A percentile compares a stretch with the other conserved stretches of the same genome.
phyloP scores from a whole-genome alignment of 805 yeast genomes.

The Vanderwaltozyma yarrowii region DNA sequence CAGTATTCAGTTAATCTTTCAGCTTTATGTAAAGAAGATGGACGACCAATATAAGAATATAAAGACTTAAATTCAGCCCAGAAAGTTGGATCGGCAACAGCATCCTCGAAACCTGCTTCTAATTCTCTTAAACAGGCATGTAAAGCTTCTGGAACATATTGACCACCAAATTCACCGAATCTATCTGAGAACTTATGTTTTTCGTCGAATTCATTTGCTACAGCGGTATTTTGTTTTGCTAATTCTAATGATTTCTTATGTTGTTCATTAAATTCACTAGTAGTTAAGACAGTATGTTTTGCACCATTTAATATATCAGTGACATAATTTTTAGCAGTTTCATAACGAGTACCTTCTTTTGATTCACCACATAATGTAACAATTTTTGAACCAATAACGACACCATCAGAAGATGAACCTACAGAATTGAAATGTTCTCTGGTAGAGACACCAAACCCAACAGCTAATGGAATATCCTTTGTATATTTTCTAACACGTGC shows the following conservation, averaged over 20 bases:
- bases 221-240: conserved; percentile 13
- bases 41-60: conserved; percentile 93
- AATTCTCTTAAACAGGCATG: conserved; percentile 85
- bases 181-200: conserved; percentile 59
- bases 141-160: conserved; percentile 94
- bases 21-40: conserved; percentile 85
- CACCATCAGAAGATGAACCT: conserved; percentile 83
- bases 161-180: conserved; percentile 97
- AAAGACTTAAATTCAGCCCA: conserved; percentile 86
- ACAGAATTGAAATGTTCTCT: conserved; percentile 81
- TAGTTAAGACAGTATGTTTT: conserved; percentile 25
- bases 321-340: conserved; percentile 57
- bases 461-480: conserved; percentile 78
- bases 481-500: conserved; percentile 65
- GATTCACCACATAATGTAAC: conserved; percentile 62
- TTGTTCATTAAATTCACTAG: conserved; percentile 31
- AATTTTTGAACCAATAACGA: conserved; percentile 87
- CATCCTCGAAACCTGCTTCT: conserved; percentile 78
- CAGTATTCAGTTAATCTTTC: conserved; percentile 80
- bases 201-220: conserved; percentile 38
- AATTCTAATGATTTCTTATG: conserved; percentile 21
- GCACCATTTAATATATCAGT: conserved; percentile 57
- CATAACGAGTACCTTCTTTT: conserved; percentile 46
- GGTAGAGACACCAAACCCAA: conserved; percentile 94
- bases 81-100: conserved; percentile 80